Evolutionary conservation across 352 stramenopile species (phyloP), one percentile per base, ranked within the genome.

Genomic region (Globisporangium mamillatum): DNA sequence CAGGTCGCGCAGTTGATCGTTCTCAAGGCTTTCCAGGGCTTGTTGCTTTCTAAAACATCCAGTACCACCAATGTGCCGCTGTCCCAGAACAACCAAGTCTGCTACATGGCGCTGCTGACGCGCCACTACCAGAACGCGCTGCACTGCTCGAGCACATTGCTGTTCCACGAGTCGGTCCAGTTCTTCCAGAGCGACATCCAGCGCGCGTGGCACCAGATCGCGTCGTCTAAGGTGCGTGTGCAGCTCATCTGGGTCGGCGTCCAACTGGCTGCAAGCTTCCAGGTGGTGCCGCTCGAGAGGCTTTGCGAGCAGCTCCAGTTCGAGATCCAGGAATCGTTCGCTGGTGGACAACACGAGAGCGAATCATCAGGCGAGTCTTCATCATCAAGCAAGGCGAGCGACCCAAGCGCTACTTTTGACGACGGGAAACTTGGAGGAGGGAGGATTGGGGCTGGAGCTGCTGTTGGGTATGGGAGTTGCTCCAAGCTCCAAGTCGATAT

Each of bases 171-270:
- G 54, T 89, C 82, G 9, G 68, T 93, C 2, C 69, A 78, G 8
- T 91, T 91, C 68, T 89, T 90, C 34, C 74, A 82, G 62, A 64
- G 79, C 25, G 85, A 91, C 20, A 22, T 91, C 10, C 79, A 82
- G 57, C 72, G 74, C 53, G 73, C 70, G 5, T 82, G 77, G 75
- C 62, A 66, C 16, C 76, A 83, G 50, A 86, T 93, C 64, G 60
- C 72, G 16, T 88, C 78, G 0, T 74, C 77, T 55, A 64, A 72
- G 38, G 71, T 84, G 34, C 78, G 85, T 1, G 64, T 90, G 7
- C 85, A 91, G 69, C 77, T 91, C 14, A 62, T 93, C 38, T 82
- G 73, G 68, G 69, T 93, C 54, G 81, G 73, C 9, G 72, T 91
- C 38, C 78, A 80, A 32, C 71, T 91, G 25, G 61, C 77, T 22